A percentile compares a stretch with the other conserved stretches of the same genome.
Conservation (phyloP, 768 basidiomycete genomes). For the Gymnopilus junonius region DNA sequence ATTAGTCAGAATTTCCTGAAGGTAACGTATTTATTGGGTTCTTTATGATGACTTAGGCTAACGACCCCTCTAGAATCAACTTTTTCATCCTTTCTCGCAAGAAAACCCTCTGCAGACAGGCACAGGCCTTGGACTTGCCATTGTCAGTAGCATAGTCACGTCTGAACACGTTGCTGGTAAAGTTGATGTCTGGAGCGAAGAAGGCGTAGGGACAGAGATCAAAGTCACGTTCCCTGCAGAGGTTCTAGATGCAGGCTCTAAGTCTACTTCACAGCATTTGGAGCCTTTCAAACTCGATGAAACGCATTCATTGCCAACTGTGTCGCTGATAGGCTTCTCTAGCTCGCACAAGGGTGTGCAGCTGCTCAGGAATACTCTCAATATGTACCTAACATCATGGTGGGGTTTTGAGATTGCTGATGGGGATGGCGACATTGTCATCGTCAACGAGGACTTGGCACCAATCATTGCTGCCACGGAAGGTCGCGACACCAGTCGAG, state of each 20-base stretch:
- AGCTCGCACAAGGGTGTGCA: constrained; percentile 63
- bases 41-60: neutral
- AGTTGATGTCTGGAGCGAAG: constrained; percentile 93
- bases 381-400: constrained; percentile 71
- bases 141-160: constrained; percentile 90
- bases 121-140: constrained; percentile 92
- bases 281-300: constrained; percentile 51
- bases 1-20: constrained; percentile 93
- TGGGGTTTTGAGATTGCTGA: constrained; percentile 71
- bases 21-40: constrained; percentile 38
- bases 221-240: constrained; percentile 84
- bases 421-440: constrained; percentile 66
- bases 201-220: constrained; percentile 90
- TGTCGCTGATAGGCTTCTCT: constrained; percentile 79
- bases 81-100: constrained; percentile 97
- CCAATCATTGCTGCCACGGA: constrained; percentile 61
- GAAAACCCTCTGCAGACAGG: constrained; percentile 94
- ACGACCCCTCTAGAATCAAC: constrained; percentile 65
- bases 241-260: constrained; percentile 43
- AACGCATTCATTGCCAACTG: constrained; percentile 43
- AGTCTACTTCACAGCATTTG: constrained; percentile 38
- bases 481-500: constrained; percentile 57
- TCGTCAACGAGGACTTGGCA: constrained; percentile 79
- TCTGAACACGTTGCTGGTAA: constrained; percentile 88
- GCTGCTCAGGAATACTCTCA: constrained; percentile 65